phyloP scores from a whole-genome alignment of 1,139 yeast genomes.

The Blastobotrys elegans region DNA sequence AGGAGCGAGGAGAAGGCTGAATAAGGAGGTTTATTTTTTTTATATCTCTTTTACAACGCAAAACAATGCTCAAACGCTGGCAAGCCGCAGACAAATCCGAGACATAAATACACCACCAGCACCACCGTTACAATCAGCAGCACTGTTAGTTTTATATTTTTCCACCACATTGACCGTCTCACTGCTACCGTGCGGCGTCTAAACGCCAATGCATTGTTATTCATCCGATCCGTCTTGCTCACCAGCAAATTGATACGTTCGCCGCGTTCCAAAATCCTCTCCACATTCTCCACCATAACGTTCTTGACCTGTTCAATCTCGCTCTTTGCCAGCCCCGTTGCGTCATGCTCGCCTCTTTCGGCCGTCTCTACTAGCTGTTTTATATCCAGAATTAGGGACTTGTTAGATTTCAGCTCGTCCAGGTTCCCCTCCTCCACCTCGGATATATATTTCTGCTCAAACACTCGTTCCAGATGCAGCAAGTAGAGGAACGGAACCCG shows the following conservation, averaged over 20 bases:
- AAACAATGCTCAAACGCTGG: constrained; percentile 14
- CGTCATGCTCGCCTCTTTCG: constrained; percentile 27
- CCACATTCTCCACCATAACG: constrained; percentile 40
- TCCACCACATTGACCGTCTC: constrained; percentile 51
- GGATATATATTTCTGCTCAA: constrained; percentile 18
- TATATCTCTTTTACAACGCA: too few relatives aligned
- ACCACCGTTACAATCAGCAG: constrained; percentile 10
- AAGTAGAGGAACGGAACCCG: constrained; percentile 34
- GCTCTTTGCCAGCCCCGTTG: constrained; percentile 30
- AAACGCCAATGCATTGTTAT: constrained; percentile 63
- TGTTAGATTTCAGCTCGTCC: constrained; percentile 8
- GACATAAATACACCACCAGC: constrained; percentile 7
- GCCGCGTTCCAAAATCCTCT: constrained; percentile 63
- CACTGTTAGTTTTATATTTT: constrained; percentile 47
- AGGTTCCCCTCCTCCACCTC: not conserved
- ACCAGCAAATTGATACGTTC: constrained; percentile 72
- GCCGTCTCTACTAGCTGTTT: constrained; percentile 22
- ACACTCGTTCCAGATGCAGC: constrained; percentile 28
- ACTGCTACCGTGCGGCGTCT: constrained; percentile 65
- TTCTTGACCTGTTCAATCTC: constrained; percentile 39
- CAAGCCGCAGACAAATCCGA: constrained; percentile 17
- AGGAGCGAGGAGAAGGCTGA: too few relatives aligned
- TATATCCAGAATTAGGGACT: constrained; percentile 18
- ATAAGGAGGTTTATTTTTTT: too few relatives aligned
- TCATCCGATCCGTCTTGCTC: constrained; percentile 74